Evolutionary conservation across 1,284 basidiomycete species (phyloP).

Genomic region (Tilletia horrida): DNA sequence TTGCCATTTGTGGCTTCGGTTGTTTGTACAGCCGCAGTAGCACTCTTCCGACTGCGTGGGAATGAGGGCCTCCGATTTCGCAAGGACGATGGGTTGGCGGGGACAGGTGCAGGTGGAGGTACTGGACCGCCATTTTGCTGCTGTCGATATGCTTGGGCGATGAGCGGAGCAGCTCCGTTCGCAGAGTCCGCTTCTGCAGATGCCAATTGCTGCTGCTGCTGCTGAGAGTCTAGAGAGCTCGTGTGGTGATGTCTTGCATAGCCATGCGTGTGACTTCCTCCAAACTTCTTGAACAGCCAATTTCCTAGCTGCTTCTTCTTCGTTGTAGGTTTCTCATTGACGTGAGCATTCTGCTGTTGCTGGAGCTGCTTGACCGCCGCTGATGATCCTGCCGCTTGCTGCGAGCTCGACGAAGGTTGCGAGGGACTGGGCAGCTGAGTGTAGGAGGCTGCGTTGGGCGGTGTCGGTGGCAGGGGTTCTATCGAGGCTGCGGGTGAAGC

Average conservation of each 20-base stretch:
- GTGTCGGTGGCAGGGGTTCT: background rate
- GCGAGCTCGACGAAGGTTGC: background rate
- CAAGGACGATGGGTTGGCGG: background rate
- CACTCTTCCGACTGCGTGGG: background rate
- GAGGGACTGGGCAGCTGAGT: background rate
- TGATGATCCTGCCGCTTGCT: background rate
- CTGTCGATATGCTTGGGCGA: no score
- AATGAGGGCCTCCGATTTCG: constrained; percentile 5
- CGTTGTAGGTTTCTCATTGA: background rate
- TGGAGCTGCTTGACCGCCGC: background rate
- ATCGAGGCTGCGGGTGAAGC: background rate
- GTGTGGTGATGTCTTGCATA: background rate
- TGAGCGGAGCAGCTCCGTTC: background rate
- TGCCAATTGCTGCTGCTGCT: background rate
- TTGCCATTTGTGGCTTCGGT: background rate
- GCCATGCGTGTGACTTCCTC: background rate
- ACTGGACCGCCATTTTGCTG: background rate
- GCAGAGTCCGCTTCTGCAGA: background rate
- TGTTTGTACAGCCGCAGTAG: background rate
- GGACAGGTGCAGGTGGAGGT: background rate
- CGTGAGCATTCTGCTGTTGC: background rate
- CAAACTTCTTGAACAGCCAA: constrained; percentile 16
- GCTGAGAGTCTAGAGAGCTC: background rate
- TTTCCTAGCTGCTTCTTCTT: constrained; percentile 17
- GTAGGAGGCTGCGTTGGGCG: background rate